phyloP scores from a whole-genome alignment of 2,329 filamentous ascomycete genomes.

The Chaetomium globosum region DNA sequence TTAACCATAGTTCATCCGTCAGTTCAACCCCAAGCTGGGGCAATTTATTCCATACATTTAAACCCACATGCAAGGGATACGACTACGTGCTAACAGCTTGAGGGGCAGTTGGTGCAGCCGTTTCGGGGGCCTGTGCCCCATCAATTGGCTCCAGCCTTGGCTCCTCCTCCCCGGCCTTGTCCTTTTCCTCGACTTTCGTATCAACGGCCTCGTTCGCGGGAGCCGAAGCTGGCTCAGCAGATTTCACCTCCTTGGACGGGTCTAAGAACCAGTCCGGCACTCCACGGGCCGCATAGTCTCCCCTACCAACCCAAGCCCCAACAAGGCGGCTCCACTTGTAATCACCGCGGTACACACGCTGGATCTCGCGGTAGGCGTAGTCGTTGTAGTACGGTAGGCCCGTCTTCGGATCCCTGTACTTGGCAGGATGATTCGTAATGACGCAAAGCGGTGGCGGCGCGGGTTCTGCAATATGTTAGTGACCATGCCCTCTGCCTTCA shows the following conservation, averaged over 20 bases:
- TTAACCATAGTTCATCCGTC: not conserved
- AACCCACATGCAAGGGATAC: not conserved
- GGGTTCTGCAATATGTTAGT: constrained; percentile 49
- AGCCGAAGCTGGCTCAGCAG: constrained; percentile 16
- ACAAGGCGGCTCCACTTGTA: constrained; percentile 81
- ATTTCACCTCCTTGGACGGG: constrained; percentile 29
- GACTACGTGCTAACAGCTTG: not conserved
- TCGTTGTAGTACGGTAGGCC: constrained; percentile 79
- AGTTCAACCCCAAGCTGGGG: not conserved
- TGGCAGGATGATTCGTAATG: constrained; percentile 79
- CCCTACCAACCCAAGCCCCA: constrained; percentile 79
- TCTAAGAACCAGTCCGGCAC: constrained; percentile 75
- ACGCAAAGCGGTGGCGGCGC: constrained; percentile 65
- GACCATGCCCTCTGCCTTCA: not conserved
- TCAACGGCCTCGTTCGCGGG: constrained; percentile 20
- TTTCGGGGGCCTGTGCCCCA: not conserved
- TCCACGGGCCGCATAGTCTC: constrained; percentile 66
- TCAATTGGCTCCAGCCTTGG: constrained; percentile 23
- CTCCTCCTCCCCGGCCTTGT: constrained; percentile 13
- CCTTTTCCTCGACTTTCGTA: constrained; percentile 19
- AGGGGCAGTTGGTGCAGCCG: not conserved
- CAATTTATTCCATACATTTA: not conserved
- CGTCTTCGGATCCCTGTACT: constrained; percentile 82
- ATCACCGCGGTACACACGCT: constrained; percentile 69
- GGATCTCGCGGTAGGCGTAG: constrained; percentile 80